These are phyloP conservation scores for Luzula sylvatica DNA, from an alignment of 176 grass and related monocot species.

Conservation along the genomic window DNA sequence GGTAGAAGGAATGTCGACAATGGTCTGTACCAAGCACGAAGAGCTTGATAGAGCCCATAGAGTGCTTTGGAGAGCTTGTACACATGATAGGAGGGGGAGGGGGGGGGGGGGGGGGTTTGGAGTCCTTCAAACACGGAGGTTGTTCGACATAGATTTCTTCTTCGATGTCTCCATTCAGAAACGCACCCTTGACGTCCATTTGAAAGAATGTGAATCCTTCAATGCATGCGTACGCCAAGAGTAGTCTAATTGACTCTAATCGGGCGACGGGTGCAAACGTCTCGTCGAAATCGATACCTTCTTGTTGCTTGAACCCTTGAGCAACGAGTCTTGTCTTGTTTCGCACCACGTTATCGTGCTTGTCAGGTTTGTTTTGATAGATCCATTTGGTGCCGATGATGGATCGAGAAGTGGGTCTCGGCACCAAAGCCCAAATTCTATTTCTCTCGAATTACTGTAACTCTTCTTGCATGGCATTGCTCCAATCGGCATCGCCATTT, in stretches of 20 bases:
- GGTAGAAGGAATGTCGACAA: background rate
- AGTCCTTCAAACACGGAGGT: background rate
- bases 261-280: background rate
- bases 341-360: background rate
- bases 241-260: background rate
- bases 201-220: background rate
- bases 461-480: background rate
- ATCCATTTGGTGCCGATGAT: conserved; percentile 12
- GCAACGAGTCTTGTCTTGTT: conserved; percentile 3
- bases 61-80: conserved; percentile 1
- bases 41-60: background rate
- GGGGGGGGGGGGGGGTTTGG: background rate
- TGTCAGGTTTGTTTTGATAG: background rate
- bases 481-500: no score
- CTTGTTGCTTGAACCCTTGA: conserved; percentile 6
- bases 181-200: conserved; percentile 9
- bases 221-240: background rate
- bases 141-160: conserved; percentile 4
- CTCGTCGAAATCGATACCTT: conserved; percentile 2
- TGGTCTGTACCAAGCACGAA: conserved; percentile 9
- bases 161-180: conserved; percentile 1
- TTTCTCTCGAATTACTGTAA: conserved; percentile 6
- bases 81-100: background rate
- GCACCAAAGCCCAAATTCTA: background rate
- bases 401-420: background rate